Base-by-base conservation (phyloP, 2,329 filamentous ascomycete genomes). In the Hymenoscyphus fructigenus region DNA sequence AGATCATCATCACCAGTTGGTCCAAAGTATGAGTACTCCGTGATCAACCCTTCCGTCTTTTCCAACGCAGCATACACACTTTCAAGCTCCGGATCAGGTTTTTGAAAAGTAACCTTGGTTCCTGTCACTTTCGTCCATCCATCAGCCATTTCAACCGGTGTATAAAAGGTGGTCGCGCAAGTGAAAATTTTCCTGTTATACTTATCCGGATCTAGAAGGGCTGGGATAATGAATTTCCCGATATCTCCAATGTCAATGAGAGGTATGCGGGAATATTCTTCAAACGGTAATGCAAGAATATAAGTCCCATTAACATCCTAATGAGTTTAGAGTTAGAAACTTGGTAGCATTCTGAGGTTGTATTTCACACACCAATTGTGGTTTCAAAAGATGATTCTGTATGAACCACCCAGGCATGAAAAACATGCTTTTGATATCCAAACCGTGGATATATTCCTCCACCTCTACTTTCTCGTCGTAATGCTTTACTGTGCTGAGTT, bases 331-430 rank as follows among this genome's bases (percentile, higher is more conserved):
- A 5, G 29, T 32, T 32, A 32, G 29, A 32, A 32, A 32, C 81
- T 1, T 78, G 73, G 28, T 79, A 79, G 56, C 76, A 76, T 0
- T 79, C 79, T 0, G 80, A 79, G 12, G 62, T 58, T 23, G 26
- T 7, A 38, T 15, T 23, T 32, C 57, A 59, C 29, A 28, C 38
- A 23, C 23, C 7, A 44, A 34, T 36, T 36, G 79, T 75, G 20
- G 70, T 57, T 1, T 64, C 53, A 34, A 79, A 32, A 32, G 29
- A 32, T 32, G 76, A 63, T 84, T 84, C 67, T 79, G 76, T 81
- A 84, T 83, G 64, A 83, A 85, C 17, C 72, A 77, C 0, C 75
- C 81, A 0, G 80, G 79, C 1, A 77, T 74, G 62, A 80, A 78
- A 71, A 83, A 84, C 0, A 82, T 76, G 53, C 76, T 78, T 5